Evolutionary conservation across 169 alveolate species (phyloP), one percentile per base, ranked within the genome.

Genomic region (Cystoisospora suis): DNA sequence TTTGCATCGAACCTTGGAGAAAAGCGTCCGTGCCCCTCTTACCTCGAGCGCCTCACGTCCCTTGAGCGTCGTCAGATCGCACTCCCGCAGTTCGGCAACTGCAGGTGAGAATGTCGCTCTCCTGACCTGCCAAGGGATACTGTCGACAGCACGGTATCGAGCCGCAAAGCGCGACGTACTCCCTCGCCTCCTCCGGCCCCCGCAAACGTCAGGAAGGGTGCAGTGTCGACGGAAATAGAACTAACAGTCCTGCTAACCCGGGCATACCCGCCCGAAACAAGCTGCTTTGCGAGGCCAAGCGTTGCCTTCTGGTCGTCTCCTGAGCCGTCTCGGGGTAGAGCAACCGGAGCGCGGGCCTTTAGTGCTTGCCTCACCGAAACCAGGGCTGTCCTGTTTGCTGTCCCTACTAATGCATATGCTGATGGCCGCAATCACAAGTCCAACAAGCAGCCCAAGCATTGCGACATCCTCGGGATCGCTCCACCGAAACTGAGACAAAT

Each of bases 351-450:
- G 29, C 5, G 79, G n/a, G n/a, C n/a, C n/a, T n/a, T n/a, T n/a
- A n/a, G n/a, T n/a, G n/a, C n/a, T n/a, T n/a, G 86, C 86, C 47
- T 38, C 36, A 85, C 90, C 90, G 75, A 85, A 85, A 2, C 90
- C 90, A 12, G 81, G 90, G 40, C 90, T 85, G 0, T 40, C 65
- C 56, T 85, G 90, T 20, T 15, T 46, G 32, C 23, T 44, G 70
- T 85, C 90, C 46, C 90, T 58, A 45, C 58, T 36, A 32, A 15
- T 34, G 42, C 34, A 65, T 42, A 85, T 27, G 4, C 36, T 9
- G 47, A 85, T 58, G n/a, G 83, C 90, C n/a, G 49, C 32, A 17
- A 38, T 3, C 40, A 85, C 40, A 7, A 85, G 90, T 0, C 38
- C 27, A 0, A 85, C 20, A 36, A 85, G 47, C 42, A 85, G 29